Evolutionary conservation across 208 protist genomes (phyloP).

Genomic region (Zelonia costaricensis): DNA sequence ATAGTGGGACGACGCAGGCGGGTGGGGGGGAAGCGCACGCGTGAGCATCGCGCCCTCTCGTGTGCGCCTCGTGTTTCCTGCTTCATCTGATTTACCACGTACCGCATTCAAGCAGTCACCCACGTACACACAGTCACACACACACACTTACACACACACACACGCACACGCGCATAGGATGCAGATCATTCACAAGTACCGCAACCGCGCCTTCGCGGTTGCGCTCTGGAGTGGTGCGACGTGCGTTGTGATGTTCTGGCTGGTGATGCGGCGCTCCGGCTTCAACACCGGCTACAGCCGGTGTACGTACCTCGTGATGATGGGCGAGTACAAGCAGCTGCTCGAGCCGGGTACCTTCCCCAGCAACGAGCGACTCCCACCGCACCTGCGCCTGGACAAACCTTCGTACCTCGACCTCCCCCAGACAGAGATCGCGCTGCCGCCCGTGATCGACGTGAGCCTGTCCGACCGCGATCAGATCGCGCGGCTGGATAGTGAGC

Average conservation of each 20-base stretch:
- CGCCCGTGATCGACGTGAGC: conserved; percentile 74
- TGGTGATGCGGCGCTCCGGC: conserved; percentile 73
- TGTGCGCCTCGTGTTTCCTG: too few species aligned
- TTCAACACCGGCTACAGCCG: conserved; percentile 85
- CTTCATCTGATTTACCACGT: too few species aligned
- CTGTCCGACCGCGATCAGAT: conserved; percentile 61
- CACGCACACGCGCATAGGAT: conserved; percentile 10
- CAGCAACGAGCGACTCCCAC: conserved; percentile 67
- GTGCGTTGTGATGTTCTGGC: conserved; percentile 75
- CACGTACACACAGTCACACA: background rate
- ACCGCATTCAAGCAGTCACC: too few species aligned
- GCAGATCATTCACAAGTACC: conserved; percentile 74
- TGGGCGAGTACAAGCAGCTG: conserved; percentile 84
- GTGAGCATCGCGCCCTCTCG: too few species aligned
- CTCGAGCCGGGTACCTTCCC: conserved; percentile 77
- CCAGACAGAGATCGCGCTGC: conserved; percentile 76
- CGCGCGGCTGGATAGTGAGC: conserved; percentile 44
- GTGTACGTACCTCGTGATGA: conserved; percentile 76
- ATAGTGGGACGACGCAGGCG: too few species aligned
- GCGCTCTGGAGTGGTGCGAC: conserved; percentile 65
- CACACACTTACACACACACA: background rate
- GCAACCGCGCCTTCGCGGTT: conserved; percentile 64
- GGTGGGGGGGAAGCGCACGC: too few species aligned
- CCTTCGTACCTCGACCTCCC: conserved; percentile 79
- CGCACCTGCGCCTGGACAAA: conserved; percentile 78